Evolutionary conservation across 169 alveolate genomes (phyloP).

Genomic region (Eimeria tenella): DNA sequence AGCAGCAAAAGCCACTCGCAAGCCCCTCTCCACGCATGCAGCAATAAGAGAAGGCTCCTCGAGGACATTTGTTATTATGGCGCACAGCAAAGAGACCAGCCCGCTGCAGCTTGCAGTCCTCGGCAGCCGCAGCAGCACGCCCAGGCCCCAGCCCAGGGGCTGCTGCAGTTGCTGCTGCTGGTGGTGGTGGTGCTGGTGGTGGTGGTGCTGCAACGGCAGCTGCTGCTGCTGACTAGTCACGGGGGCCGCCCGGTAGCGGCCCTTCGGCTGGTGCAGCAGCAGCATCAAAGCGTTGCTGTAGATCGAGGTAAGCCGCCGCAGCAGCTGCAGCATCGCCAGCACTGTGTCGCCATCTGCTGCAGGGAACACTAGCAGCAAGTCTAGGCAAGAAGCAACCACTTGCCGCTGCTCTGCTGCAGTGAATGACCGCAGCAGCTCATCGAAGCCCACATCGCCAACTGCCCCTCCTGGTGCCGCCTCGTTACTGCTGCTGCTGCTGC

Average conservation of each 20-base stretch:
- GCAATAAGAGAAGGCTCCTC: conserved; percentile 71
- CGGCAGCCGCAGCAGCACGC: conserved; percentile 71
- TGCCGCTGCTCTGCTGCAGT: conserved; percentile 65
- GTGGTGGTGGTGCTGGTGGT: neutral
- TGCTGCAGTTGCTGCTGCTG: conserved; percentile 53
- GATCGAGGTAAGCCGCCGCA: conserved; percentile 69
- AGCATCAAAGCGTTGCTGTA: conserved; percentile 67
- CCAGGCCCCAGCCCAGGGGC: conserved; percentile 74
- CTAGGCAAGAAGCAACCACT: conserved; percentile 45
- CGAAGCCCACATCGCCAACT: neutral
- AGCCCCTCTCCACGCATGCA: conserved; percentile 58
- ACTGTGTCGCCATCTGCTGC: conserved; percentile 67
- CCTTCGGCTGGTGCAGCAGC: conserved; percentile 65
- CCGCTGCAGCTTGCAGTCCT: conserved; percentile 73
- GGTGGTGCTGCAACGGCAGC: neutral
- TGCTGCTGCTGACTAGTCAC: conserved; percentile 1
- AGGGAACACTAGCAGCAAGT: conserved; percentile 51
- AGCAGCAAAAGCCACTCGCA: conserved; percentile 28
- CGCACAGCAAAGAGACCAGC: conserved; percentile 31
- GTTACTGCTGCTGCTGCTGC: conserved; percentile 31
- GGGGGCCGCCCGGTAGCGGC: conserved; percentile 13
- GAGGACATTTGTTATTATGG: conserved; percentile 13
- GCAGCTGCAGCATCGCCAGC: conserved; percentile 68
- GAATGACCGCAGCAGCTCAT: conserved; percentile 45
- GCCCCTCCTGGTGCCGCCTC: neutral